These are phyloP conservation scores for Malassezia globosa DNA, from an alignment of 1,284 basidiomycete species.

Conservation along the genomic window DNA sequence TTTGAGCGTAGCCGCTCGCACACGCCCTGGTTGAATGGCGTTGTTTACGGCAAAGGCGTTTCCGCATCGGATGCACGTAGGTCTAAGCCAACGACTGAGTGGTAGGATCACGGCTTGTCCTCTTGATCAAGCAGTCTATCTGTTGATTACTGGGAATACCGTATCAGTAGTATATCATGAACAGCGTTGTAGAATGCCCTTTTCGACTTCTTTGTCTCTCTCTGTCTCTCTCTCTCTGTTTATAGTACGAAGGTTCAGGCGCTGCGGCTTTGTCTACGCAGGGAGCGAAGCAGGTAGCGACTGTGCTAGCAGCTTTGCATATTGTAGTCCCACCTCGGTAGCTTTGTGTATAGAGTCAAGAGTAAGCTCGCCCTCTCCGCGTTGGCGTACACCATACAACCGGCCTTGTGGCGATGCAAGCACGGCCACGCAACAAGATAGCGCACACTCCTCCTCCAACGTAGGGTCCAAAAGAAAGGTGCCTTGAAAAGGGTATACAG, in stretches of 20 bases:
- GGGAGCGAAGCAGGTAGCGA: neutral
- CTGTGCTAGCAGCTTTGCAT: constrained; percentile 7
- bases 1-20: constrained; percentile 30
- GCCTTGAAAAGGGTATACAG: constrained; percentile 24
- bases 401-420: constrained; percentile 21
- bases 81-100: constrained; percentile 28
- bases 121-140: neutral
- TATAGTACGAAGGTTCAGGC: no score
- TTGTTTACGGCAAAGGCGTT: constrained; percentile 22
- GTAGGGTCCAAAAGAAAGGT: constrained; percentile 34
- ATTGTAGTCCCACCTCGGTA: constrained; percentile 10
- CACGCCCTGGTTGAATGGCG: constrained; percentile 42
- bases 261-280: neutral
- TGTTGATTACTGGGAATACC: no score
- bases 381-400: constrained; percentile 13
- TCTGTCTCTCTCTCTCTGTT: no score
- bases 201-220: no score
- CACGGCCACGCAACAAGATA: constrained; percentile 24
- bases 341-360: constrained; percentile 7
- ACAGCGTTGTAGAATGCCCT: no score
- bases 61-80: constrained; percentile 21
- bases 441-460: constrained; percentile 29
- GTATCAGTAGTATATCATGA: no score
- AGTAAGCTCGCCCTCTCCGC: constrained; percentile 5
- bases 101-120: constrained; percentile 17